Evolutionary conservation across 148 eudicot genomes (phyloP).

Genomic region (Chenopodium berlandieri): DNA sequence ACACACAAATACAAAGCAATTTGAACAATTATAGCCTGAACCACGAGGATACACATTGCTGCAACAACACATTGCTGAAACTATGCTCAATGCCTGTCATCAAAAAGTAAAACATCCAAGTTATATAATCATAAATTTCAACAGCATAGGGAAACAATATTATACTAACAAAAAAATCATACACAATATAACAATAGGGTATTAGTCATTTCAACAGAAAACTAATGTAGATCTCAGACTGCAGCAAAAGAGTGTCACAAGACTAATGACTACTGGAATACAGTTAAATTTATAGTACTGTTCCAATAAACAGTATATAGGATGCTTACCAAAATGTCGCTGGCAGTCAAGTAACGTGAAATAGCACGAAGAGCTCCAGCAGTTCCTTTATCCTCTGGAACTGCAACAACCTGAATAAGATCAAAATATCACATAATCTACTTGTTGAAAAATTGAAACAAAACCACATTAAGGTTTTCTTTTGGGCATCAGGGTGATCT

Average conservation of each 20-base stretch:
- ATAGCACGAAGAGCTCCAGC: conserved; percentile 94
- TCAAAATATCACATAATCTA: not conserved
- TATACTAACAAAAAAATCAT: not conserved
- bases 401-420: conserved; percentile 70
- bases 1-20: too few species aligned
- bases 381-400: conserved; percentile 91
- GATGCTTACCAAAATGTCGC: conserved; percentile 72
- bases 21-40: too few species aligned
- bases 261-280: not conserved
- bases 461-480: not conserved
- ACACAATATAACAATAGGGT: not conserved
- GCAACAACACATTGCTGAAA: too few species aligned
- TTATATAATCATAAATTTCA: too few species aligned
- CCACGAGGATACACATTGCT: too few species aligned
- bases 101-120: too few species aligned
- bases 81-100: too few species aligned
- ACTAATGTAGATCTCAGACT: too few species aligned
- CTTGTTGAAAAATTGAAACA: not conserved
- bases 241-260: not conserved
- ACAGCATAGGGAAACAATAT: not conserved
- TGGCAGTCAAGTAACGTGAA: conserved; percentile 74
- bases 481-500: not conserved
- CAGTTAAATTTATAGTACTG: not conserved
- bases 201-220: not conserved
- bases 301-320: not conserved